These are phyloP conservation scores for Paraphoma chrysanthemicola DNA, from an alignment of 2,329 filamentous ascomycete species.

Conservation along the genomic window DNA sequence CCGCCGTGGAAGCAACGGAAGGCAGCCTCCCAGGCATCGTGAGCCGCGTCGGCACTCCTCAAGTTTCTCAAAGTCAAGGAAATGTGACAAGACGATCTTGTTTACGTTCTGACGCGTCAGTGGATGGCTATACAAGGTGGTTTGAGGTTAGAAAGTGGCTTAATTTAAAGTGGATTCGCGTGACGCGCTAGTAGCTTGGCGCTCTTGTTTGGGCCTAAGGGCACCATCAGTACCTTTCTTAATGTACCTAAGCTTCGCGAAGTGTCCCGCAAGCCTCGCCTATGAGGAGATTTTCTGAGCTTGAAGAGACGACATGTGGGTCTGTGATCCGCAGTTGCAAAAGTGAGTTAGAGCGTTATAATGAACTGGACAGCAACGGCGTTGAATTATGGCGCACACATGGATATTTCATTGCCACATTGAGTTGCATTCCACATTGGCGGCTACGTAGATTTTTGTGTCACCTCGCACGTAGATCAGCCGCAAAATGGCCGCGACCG, in stretches of 20 bases:
- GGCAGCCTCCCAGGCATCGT: too few species aligned
- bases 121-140: slow-evolving; percentile 18
- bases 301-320: slow-evolving; percentile 11
- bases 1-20: too few species aligned
- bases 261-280: slow-evolving; percentile 13
- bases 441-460: slow-evolving; percentile 2
- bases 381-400: too few species aligned
- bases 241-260: slow-evolving; percentile 18
- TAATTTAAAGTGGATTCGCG: slow-evolving; percentile 16
- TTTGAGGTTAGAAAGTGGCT: slow-evolving; percentile 20
- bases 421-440: too few species aligned
- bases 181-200: too few species aligned
- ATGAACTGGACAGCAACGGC: too few species aligned
- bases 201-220: too few species aligned
- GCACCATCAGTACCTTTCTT: slow-evolving; percentile 8
- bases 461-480: slow-evolving; percentile 2
- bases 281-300: slow-evolving; percentile 19
- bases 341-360: too few species aligned
- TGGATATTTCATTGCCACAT: too few species aligned
- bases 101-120: slow-evolving; percentile 6
- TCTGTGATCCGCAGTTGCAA: neutral
- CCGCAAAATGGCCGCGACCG: slow-evolving; percentile 1
- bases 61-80: too few species aligned
- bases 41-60: too few species aligned
- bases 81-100: too few species aligned